Percentiles rank a stretch among this genome's conserved stretches.
phyloP scores from a whole-genome alignment of 2,329 filamentous ascomycete species.

The Elsinoe australis region DNA sequence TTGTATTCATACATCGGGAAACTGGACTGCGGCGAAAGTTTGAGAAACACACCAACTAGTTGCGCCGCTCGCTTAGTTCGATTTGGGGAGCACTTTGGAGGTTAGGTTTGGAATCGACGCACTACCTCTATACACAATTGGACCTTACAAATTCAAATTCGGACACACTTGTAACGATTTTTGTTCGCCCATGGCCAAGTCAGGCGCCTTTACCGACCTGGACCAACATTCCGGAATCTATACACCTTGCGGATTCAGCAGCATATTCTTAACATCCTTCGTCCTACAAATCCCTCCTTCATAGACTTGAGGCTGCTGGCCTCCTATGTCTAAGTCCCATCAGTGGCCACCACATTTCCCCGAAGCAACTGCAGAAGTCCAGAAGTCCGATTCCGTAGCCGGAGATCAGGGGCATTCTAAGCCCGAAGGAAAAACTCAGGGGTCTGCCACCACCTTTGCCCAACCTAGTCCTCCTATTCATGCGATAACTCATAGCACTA shows the following conservation, averaged over 20 bases:
- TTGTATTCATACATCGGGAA: not conserved
- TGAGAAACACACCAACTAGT: not conserved
- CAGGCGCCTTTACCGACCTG: not conserved
- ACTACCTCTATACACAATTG: not conserved
- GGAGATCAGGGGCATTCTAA: constrained; percentile 9
- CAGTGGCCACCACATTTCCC: constrained; percentile 11
- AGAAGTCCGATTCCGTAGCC: constrained; percentile 1
- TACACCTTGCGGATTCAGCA: too few relatives aligned
- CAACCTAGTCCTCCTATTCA: not conserved
- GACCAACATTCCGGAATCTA: constrained; percentile 3
- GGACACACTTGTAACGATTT: not conserved
- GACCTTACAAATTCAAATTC: not conserved
- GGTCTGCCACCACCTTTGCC: not conserved
- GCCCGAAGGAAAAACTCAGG: constrained; percentile 8
- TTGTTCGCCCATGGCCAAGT: constrained; percentile 4
- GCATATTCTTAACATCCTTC: too few relatives aligned
- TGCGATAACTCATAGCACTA: not conserved
- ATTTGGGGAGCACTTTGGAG: not conserved
- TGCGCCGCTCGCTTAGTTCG: constrained; percentile 13
- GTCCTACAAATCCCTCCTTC: too few relatives aligned
- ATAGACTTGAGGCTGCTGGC: constrained; percentile 4
- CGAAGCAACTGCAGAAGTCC: constrained; percentile 14
- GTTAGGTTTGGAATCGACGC: not conserved
- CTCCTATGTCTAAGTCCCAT: constrained; percentile 14
- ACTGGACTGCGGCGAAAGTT: constrained; percentile 11